Conservation (phyloP, 225 moss, liverwort and hornwort species). For the Rhytidiadelphus loreus region DNA sequence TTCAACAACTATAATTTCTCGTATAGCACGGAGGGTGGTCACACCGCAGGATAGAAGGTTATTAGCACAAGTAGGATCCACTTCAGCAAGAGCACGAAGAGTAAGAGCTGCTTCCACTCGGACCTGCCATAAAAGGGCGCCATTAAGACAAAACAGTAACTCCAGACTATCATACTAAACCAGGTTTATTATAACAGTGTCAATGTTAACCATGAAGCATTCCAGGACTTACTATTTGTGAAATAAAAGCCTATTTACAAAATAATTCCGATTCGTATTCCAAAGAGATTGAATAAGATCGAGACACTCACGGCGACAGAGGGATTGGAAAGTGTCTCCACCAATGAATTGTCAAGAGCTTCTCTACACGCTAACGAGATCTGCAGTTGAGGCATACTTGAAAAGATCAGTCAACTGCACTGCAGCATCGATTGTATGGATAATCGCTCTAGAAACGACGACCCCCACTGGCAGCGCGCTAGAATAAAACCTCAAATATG, state of each 20-base stretch:
- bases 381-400: slow-evolving; percentile 11
- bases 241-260: background rate
- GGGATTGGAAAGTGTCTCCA: slow-evolving; percentile 58
- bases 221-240: background rate
- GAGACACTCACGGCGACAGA: slow-evolving; percentile 38
- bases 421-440: background rate
- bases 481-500: background rate
- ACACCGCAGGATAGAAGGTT: slow-evolving; percentile 85
- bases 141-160: background rate
- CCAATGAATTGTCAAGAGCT: slow-evolving; percentile 54
- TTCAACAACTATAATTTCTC: slow-evolving; percentile 77
- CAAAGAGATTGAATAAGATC: background rate
- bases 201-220: background rate
- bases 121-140: slow-evolving; percentile 36
- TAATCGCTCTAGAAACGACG: background rate
- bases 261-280: background rate
- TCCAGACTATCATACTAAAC: background rate
- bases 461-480: background rate
- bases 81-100: slow-evolving; percentile 91
- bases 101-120: slow-evolving; percentile 96
- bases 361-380: slow-evolving; percentile 56
- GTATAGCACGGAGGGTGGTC: slow-evolving; percentile 90
- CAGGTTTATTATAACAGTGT: background rate
- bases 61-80: slow-evolving; percentile 93
- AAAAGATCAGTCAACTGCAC: background rate